Evolutionary conservation across 83 land plant species (phyloP).

Genomic region (Isoetes engelmannii): DNA sequence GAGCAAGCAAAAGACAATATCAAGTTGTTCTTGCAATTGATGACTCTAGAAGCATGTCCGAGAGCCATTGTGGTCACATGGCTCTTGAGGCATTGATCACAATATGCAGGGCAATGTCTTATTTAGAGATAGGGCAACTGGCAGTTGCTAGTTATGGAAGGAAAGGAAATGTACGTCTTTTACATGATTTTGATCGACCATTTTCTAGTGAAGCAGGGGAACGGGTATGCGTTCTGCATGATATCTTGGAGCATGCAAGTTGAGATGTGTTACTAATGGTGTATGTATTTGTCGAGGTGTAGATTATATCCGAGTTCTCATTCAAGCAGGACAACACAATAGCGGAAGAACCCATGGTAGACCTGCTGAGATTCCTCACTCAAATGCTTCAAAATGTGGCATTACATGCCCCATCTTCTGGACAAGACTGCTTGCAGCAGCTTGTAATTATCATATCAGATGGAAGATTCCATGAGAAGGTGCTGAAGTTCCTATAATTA

Average conservation of each 20-base stretch:
- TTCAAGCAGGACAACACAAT: constrained; percentile 94
- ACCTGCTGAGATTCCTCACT: constrained; percentile 69
- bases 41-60: constrained; percentile 98
- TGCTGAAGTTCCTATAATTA: neutral
- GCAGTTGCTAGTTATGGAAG: constrained; percentile 95
- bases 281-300: constrained; percentile 3
- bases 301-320: constrained; percentile 86
- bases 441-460: constrained; percentile 89
- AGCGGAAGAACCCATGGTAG: constrained; percentile 80
- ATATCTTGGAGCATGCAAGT: neutral
- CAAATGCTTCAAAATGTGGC: constrained; percentile 61
- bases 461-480: constrained; percentile 92
- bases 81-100: constrained; percentile 90
- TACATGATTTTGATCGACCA: constrained; percentile 85
- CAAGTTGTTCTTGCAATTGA: constrained; percentile 95
- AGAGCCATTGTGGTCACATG: constrained; percentile 79
- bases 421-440: constrained; percentile 70
- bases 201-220: constrained; percentile 80
- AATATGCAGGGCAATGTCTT: constrained; percentile 94
- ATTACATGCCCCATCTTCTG: constrained; percentile 62
- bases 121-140: constrained; percentile 81
- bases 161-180: constrained; percentile 74
- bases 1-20: constrained; percentile 87
- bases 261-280: neutral
- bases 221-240: constrained; percentile 35